phyloP scores from a whole-genome alignment of 148 eudicot species.

The Cornus kousa region DNA sequence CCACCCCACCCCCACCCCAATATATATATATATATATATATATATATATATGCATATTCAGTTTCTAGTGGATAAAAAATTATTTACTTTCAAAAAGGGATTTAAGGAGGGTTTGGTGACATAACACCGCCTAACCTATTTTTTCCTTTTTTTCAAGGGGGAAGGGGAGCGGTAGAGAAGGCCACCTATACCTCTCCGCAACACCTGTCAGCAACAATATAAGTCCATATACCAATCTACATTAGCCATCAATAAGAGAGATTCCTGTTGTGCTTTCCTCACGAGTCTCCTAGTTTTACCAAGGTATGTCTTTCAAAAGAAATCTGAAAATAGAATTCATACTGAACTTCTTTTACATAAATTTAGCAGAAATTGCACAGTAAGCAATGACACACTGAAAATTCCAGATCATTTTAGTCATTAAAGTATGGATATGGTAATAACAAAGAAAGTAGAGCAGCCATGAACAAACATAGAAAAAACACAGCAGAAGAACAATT shows the following conservation, averaged over 20 bases:
- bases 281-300: background rate
- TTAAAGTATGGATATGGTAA: background rate
- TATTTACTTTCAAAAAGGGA: background rate
- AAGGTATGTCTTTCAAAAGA: background rate
- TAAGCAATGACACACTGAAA: background rate
- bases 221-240: background rate
- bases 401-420: background rate
- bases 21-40: too few species aligned
- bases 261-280: background rate
- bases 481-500: background rate
- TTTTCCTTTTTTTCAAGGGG: background rate
- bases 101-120: background rate
- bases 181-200: background rate
- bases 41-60: too few species aligned
- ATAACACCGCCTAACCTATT: background rate
- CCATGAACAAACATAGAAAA: background rate
- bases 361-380: background rate
- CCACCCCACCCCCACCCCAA: too few species aligned
- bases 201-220: background rate
- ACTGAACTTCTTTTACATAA: background rate
- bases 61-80: too few species aligned
- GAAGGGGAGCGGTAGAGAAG: background rate
- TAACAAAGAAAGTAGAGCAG: background rate
- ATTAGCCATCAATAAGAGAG: background rate
- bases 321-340: background rate